phyloP scores from a whole-genome alignment of 192 early-diverging fungal species.

The Coemansia aciculifera region DNA sequence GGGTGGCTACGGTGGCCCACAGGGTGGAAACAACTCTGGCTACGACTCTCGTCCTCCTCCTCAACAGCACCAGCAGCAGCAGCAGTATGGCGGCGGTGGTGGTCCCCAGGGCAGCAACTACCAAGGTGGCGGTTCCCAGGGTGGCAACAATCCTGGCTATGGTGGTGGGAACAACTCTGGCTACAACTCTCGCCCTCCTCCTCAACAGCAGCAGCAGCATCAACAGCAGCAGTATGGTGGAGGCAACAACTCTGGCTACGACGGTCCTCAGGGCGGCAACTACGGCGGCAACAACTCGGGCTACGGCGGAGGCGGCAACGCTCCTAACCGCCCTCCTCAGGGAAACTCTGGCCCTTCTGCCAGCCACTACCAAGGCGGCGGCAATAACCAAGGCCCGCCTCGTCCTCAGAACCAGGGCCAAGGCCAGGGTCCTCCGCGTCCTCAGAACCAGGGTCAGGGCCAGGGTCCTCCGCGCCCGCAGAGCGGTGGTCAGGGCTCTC shows the following conservation, averaged over 20 bases:
- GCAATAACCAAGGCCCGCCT: conserved; percentile 5
- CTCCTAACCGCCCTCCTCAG: conserved; percentile 4
- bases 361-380: background rate
- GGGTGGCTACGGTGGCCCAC: conserved; percentile 6
- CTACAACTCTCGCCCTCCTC: background rate
- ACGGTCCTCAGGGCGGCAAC: background rate
- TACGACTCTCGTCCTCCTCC: conserved; percentile 1
- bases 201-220: conserved; percentile 5
- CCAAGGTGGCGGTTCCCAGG: background rate
- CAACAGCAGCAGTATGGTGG: conserved; percentile 3
- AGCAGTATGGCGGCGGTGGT: conserved; percentile 1
- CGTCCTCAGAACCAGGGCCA: conserved; percentile 10
- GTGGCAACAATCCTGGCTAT: background rate
- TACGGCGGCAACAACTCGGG: background rate
- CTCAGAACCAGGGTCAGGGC: conserved; percentile 7
- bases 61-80: conserved; percentile 5
- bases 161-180: background rate
- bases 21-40: background rate
- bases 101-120: background rate
- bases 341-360: background rate
- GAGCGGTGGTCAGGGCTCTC: background rate
- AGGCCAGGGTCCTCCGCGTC: conserved; percentile 1
- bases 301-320: background rate
- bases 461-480: conserved; percentile 7
- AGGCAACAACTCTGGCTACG: background rate